Conservation (phyloP, 345 rosid genomes). For the Populus ilicifolia region DNA sequence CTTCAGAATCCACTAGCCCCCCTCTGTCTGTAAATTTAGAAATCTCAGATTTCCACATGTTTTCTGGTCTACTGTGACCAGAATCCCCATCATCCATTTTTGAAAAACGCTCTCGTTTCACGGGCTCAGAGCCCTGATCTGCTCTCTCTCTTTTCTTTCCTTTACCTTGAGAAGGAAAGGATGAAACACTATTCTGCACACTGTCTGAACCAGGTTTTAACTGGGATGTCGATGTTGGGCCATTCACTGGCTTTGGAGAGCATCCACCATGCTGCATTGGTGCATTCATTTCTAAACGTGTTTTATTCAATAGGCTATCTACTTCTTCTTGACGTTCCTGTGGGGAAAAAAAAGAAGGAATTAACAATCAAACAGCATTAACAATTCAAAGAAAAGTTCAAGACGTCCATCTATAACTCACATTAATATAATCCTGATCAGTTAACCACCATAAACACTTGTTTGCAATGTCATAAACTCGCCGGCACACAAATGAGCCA, state of each 20-base stretch:
- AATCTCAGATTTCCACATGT: constrained; percentile 58
- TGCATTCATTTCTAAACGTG: constrained; percentile 73
- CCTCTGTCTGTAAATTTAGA: constrained; percentile 72
- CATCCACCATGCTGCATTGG: constrained; percentile 73
- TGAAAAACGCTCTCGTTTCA: constrained; percentile 56
- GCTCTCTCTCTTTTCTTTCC: constrained; percentile 90
- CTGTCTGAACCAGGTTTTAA: constrained; percentile 63
- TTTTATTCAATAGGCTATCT: constrained; percentile 61
- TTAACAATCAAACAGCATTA: not conserved
- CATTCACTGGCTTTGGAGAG: constrained; percentile 71
- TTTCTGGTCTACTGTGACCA: constrained; percentile 48
- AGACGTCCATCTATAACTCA: constrained; percentile 34
- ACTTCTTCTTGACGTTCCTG: constrained; percentile 72
- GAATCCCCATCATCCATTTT: constrained; percentile 66
- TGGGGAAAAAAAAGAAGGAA: not conserved
- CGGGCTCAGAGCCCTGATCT: constrained; percentile 67
- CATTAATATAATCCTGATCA: constrained; percentile 81
- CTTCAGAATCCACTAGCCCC: constrained; percentile 68
- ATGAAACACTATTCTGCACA: constrained; percentile 49
- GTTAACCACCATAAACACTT: constrained; percentile 90
- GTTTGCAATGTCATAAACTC: constrained; percentile 74
- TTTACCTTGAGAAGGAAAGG: constrained; percentile 63
- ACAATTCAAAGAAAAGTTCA: not conserved
- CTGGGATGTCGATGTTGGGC: constrained; percentile 73
- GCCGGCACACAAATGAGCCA: constrained; percentile 75